These are phyloP conservation scores for Fonsecaea pedrosoi DNA, from an alignment of 2,329 filamentous ascomycete species.

Conservation along the genomic window DNA sequence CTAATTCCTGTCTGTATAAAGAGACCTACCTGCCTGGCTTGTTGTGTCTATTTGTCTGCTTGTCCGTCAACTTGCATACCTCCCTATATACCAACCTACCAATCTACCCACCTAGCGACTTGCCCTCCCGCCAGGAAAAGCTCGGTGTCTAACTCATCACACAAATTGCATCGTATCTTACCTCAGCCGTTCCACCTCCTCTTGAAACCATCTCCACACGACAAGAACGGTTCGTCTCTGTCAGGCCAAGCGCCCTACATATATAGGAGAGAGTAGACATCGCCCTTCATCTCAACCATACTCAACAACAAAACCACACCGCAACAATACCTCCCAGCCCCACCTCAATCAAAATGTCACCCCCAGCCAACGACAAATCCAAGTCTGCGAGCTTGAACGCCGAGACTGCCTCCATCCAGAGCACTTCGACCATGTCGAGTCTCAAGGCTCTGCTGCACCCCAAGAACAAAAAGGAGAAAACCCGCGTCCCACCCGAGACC, in stretches of 20 bases:
- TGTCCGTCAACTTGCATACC: no score
- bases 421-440: slow-evolving; percentile 39
- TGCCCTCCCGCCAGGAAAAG: no score
- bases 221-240: not conserved
- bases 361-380: slow-evolving; percentile 25
- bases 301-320: not conserved
- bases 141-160: no score
- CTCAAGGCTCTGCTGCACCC: slow-evolving; percentile 36
- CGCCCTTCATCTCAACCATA: not conserved
- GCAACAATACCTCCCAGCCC: not conserved
- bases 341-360: slow-evolving; percentile 13
- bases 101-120: no score
- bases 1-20: no score
- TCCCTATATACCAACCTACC: no score
- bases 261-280: not conserved
- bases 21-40: no score
- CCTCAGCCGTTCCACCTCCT: no score
- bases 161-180: no score
- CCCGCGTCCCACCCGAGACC: slow-evolving; percentile 17
- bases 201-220: not conserved
- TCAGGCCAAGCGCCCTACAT: not conserved
- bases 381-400: slow-evolving; percentile 11
- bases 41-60: no score
- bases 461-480: slow-evolving; percentile 24
- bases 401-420: slow-evolving; percentile 37